These are phyloP conservation scores for Agrostemma githago DNA, from an alignment of 148 eudicot species.

Conservation along the genomic window DNA sequence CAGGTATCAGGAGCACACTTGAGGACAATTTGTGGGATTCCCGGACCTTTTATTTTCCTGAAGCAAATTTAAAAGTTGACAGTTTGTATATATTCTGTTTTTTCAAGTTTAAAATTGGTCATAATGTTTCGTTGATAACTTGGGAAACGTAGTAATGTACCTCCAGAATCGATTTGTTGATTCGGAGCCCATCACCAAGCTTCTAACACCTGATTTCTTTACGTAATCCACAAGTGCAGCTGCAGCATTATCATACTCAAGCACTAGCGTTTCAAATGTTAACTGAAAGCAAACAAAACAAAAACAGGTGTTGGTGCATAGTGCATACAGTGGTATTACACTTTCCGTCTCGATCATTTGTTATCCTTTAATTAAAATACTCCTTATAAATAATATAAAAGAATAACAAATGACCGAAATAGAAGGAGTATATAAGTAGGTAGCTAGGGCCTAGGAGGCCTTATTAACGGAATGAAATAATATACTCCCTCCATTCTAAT, in stretches of 20 bases:
- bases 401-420: too few species aligned
- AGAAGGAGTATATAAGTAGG: too few species aligned
- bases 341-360: too few species aligned
- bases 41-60: constrained; percentile 56
- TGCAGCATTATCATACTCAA: constrained; percentile 67
- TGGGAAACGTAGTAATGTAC: constrained; percentile 23
- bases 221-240: constrained; percentile 48
- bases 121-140: too few species aligned
- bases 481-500: too few species aligned
- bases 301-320: too few species aligned
- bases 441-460: too few species aligned
- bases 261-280: constrained; percentile 53
- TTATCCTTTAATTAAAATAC: too few species aligned
- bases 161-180: constrained; percentile 45
- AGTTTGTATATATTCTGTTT: too few species aligned
- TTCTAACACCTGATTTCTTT: constrained; percentile 39
- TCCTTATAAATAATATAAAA: too few species aligned
- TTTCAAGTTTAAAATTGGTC: neutral
- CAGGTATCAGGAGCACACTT: constrained; percentile 59
- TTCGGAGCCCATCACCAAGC: constrained; percentile 72
- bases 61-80: neutral
- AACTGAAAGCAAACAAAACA: constrained; percentile 16
- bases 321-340: too few species aligned
- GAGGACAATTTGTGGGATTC: constrained; percentile 51
- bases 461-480: too few species aligned